Conservation (phyloP, 2,329 filamentous ascomycete genomes). For the Cladorrhinum sp. region DNA sequence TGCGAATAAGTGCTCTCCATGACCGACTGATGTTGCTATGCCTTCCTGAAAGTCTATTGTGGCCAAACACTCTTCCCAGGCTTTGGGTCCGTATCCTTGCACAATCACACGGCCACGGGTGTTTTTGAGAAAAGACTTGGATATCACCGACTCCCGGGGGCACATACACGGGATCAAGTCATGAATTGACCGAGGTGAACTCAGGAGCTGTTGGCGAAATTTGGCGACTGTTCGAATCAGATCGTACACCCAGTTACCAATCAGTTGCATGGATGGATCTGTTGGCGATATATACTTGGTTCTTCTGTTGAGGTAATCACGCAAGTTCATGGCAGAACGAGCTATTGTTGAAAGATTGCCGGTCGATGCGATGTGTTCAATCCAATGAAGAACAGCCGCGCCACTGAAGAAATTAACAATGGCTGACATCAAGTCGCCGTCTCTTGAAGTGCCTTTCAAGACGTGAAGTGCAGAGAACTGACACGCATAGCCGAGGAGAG, state of each 20-base stretch:
- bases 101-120: too few species aligned
- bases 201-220: conserved; percentile 31
- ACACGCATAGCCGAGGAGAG: conserved; percentile 27
- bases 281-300: conserved; percentile 26
- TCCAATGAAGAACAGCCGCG: conserved; percentile 32
- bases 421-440: conserved; percentile 46
- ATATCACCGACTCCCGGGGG: conserved; percentile 32
- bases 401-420: conserved; percentile 58
- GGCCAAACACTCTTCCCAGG: conserved; percentile 36
- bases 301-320: conserved; percentile 28
- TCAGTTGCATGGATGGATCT: conserved; percentile 22
- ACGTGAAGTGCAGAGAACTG: conserved; percentile 30
- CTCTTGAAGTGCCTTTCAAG: conserved; percentile 20
- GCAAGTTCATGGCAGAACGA: conserved; percentile 32
- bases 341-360: conserved; percentile 27
- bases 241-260: conserved; percentile 34
- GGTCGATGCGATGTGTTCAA: conserved; percentile 31
- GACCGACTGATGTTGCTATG: conserved; percentile 26
- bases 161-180: conserved; percentile 34
- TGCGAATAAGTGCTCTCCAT: conserved; percentile 30
- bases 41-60: conserved; percentile 30
- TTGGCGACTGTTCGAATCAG: conserved; percentile 33
- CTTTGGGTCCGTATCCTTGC: too few species aligned
- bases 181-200: conserved; percentile 35
- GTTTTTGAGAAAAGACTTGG: conserved; percentile 21